Conservation (phyloP, 2,329 filamentous ascomycete species). For the Ascochyta lentis region DNA sequence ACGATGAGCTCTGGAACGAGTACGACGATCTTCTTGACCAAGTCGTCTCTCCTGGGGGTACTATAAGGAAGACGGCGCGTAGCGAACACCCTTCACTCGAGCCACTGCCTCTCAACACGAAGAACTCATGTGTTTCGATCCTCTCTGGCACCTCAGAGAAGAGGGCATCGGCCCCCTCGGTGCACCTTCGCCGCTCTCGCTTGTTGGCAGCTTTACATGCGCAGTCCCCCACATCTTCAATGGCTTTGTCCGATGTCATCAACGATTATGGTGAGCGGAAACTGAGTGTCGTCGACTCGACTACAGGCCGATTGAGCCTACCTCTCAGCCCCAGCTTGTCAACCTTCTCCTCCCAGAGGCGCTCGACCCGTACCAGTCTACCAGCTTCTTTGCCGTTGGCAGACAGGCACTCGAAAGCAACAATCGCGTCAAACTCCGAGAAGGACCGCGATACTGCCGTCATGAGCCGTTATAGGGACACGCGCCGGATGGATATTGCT, state of each 20-base stretch:
- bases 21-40: conserved; percentile 88
- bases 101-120: conserved; percentile 37
- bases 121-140: conserved; percentile 26
- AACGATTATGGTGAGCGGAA: conserved; percentile 57
- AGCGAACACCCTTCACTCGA: conserved; percentile 39
- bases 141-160: conserved; percentile 41
- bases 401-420: conserved; percentile 43
- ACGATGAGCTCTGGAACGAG: conserved; percentile 94
- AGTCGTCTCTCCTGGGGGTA: conserved; percentile 55
- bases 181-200: conserved; percentile 57
- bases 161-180: conserved; percentile 43
- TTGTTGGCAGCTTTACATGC: conserved; percentile 60
- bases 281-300: conserved; percentile 47
- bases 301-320: conserved; percentile 48
- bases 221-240: conserved; percentile 58
- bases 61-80: conserved; percentile 12
- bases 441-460: conserved; percentile 44
- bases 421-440: conserved; percentile 40
- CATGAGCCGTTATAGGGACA: conserved; percentile 57
- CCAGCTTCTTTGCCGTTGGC: conserved; percentile 38
- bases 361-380: conserved; percentile 45
- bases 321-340: conserved; percentile 43
- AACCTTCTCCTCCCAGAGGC: conserved; percentile 34
- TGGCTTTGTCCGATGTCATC: conserved; percentile 62
- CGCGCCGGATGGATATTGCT: conserved; percentile 60